Evolutionary conservation across 2,329 filamentous ascomycete genomes (phyloP).

Genomic region (Pseudogymnoascus sp.): DNA sequence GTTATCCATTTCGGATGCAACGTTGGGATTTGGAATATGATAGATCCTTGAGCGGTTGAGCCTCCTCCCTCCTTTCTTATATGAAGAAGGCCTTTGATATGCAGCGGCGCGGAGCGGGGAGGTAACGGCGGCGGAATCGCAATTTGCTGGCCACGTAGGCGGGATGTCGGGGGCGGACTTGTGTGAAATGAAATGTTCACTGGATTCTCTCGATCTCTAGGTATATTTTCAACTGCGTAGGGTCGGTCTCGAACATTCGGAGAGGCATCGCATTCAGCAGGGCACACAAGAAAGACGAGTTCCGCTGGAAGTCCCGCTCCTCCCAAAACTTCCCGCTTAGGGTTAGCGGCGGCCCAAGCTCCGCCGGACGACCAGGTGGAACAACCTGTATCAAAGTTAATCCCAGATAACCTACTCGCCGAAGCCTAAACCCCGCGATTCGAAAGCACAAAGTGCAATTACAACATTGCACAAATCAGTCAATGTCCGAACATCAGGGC

Average conservation of each 20-base stretch:
- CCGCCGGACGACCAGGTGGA: slow-evolving; percentile 7
- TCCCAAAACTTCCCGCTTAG: slow-evolving; percentile 11
- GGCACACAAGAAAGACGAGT: background rate
- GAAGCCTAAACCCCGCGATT: slow-evolving; percentile 10
- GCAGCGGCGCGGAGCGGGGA: slow-evolving; percentile 11
- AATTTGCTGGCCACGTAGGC: background rate
- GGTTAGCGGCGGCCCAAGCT: slow-evolving; percentile 11
- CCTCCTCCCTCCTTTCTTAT: background rate
- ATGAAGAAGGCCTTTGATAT: background rate
- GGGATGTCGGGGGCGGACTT: slow-evolving; percentile 4
- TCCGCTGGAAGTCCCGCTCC: slow-evolving; percentile 8
- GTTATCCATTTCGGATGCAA: background rate
- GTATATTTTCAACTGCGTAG: background rate
- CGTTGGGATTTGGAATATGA: background rate
- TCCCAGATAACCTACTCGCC: slow-evolving; percentile 1
- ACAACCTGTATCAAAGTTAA: slow-evolving; percentile 7
- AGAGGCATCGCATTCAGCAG: background rate
- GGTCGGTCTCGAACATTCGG: slow-evolving; percentile 7
- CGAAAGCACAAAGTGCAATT: slow-evolving; percentile 11
- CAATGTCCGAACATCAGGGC: slow-evolving; percentile 12
- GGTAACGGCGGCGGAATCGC: background rate
- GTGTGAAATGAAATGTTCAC: background rate
- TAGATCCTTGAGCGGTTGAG: background rate
- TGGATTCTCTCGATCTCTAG: background rate
- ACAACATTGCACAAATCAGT: slow-evolving; percentile 7